Conservation (phyloP, 306 rosid genomes). For the Quercus suber region DNA sequence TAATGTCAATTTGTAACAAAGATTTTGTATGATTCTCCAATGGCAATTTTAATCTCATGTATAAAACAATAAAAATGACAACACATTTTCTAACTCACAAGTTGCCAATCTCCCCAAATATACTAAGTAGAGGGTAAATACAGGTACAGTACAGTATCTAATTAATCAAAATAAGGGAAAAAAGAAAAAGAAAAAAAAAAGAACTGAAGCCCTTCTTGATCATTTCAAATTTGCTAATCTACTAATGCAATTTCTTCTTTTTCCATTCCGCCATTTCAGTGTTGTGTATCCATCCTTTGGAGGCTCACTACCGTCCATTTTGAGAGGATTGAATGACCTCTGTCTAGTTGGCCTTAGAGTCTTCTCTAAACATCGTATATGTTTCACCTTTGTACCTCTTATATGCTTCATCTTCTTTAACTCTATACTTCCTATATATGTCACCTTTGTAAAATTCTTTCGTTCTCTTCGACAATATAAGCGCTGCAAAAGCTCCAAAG, state of each 20-base stretch:
- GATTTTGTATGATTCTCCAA: too few relatives aligned
- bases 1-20: too few relatives aligned
- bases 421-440: conserved; percentile 31
- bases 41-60: too few relatives aligned
- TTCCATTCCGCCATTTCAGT: not conserved
- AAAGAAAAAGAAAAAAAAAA: too few relatives aligned
- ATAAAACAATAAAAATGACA: too few relatives aligned
- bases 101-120: too few relatives aligned
- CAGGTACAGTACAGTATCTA: too few relatives aligned
- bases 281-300: not conserved
- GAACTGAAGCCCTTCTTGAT: too few relatives aligned
- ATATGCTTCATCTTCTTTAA: not conserved
- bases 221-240: not conserved
- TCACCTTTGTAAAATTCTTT: conserved; percentile 27
- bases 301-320: not conserved
- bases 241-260: too few relatives aligned
- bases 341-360: not conserved
- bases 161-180: too few relatives aligned
- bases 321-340: not conserved
- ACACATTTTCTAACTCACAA: too few relatives aligned
- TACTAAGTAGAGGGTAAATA: too few relatives aligned
- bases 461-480: conserved; percentile 27
- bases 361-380: not conserved
- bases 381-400: not conserved
- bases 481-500: conserved; percentile 27